Evolutionary conservation across 2,329 filamentous ascomycete species (phyloP), one percentile per base, ranked within the genome.

Genomic region (Talaromyces sp.): DNA sequence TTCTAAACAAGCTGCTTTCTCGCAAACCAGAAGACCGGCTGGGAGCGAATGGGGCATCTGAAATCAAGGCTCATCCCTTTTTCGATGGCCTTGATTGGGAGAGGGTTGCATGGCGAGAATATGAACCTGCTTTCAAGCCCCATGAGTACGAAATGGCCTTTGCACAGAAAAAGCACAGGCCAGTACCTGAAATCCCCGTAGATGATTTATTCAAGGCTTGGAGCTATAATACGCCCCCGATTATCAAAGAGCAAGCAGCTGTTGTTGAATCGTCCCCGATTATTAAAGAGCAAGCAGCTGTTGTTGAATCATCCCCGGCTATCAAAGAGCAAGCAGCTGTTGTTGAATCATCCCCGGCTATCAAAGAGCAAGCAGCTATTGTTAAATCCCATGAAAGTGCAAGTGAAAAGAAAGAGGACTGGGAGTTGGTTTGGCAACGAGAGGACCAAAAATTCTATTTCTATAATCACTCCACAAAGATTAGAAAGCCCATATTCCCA

Each of bases 61-160:
- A 63, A 41, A 54, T 63, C n/a, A 63, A 61, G 54, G 19, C 36
- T 17, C 61, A 63, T 28, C 31, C 8, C 10, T 63, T 62, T 50
- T 63, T 63, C 40, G 39, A 43, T 25, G 46, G 40, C 15, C 41
- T 63, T n/a, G 46, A 62, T 53, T 63, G 61, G 61, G 50, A 39
- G 9, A 53, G n/a, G 37, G 50, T 53, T 22, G 19, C 50, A 22
- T 31, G 8, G 33, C 50, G 35, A 8, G 50, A 53, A 39, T 53
- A 53, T 53, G 50, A 39, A 39, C 50, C 50, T 15, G 33, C 8
- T 53, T 53, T 53, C 50, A 39, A 37, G 35, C 50, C 50, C 15
- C 50, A 53, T 53, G 9, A 53, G 13, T 39, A 19, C 11, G 50
- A 53, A 22, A 53, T 17, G 35, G 7, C 2, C 13, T 53, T 53